A percentile compares a stretch with the other conserved stretches of the same genome.
Conservation (phyloP, 306 rosid species). For the Astragalus membranaceus region DNA sequence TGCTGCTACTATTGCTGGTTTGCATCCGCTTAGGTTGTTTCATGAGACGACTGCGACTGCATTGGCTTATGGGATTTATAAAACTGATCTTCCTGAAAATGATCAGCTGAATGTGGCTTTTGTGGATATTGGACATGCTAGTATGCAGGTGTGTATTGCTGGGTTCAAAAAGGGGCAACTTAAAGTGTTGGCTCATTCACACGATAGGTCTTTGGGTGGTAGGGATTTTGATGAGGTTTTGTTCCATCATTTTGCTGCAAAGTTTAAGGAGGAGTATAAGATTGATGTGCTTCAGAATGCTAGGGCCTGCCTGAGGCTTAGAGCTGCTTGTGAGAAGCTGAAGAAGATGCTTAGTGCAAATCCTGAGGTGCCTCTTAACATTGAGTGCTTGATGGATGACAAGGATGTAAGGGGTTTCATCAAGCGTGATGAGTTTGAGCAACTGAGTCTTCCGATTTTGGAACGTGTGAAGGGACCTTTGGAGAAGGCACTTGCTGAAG, state of each 20-base stretch:
- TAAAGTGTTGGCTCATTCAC: slow-evolving; percentile 75
- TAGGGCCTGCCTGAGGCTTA: slow-evolving; percentile 74
- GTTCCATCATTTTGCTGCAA: slow-evolving; percentile 67
- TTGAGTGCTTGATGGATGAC: slow-evolving; percentile 95
- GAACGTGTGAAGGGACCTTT: slow-evolving; percentile 84
- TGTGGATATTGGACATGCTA: slow-evolving; percentile 89
- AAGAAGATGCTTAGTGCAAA: slow-evolving; percentile 96
- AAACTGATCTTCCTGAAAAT: slow-evolving; percentile 77
- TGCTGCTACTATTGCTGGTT: slow-evolving; percentile 86
- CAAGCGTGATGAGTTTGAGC: slow-evolving; percentile 92
- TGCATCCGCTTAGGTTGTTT: slow-evolving; percentile 79
- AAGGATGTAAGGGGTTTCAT: slow-evolving; percentile 81
- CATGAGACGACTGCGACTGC: slow-evolving; percentile 95
- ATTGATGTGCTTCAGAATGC: slow-evolving; percentile 80
- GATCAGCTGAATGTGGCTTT: slow-evolving; percentile 88
- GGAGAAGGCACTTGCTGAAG: slow-evolving; percentile 83
- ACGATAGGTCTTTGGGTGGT: slow-evolving; percentile 81
- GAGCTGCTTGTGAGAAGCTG: slow-evolving; percentile 86
- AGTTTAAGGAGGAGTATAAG: slow-evolving; percentile 79
- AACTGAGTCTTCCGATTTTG: slow-evolving; percentile 68
- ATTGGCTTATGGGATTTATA: slow-evolving; percentile 90
- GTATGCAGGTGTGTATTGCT: slow-evolving; percentile 95
- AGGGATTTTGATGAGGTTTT: slow-evolving; percentile 90
- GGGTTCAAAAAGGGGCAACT: slow-evolving; percentile 91
- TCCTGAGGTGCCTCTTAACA: slow-evolving; percentile 73